These are phyloP conservation scores for Talaromyces sp. DNA, from an alignment of 2,329 filamentous ascomycete genomes.

Conservation along the genomic window DNA sequence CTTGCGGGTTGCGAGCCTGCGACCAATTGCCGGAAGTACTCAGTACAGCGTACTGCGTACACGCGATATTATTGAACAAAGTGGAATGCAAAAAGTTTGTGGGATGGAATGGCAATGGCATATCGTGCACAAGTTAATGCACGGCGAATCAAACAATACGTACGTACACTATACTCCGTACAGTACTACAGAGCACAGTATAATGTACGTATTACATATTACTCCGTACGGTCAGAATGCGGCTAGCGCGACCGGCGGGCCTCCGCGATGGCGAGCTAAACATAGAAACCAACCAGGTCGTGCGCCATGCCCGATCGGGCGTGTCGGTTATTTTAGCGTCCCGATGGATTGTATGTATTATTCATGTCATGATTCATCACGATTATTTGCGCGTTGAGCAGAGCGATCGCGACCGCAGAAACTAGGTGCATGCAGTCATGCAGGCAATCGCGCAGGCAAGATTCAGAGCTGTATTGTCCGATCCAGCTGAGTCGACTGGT, in stretches of 20 bases:
- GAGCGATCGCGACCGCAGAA: too few species aligned
- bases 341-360: not conserved
- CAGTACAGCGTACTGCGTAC: too few species aligned
- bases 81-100: too few species aligned
- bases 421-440: not conserved
- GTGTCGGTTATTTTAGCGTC: not conserved
- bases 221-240: not conserved
- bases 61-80: too few species aligned
- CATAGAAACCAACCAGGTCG: not conserved
- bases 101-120: too few species aligned
- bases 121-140: too few species aligned
- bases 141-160: not conserved
- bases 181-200: not conserved
- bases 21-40: too few species aligned
- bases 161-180: not conserved
- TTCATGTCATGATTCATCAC: not conserved
- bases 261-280: not conserved
- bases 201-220: not conserved
- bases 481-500: not conserved
- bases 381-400: not conserved
- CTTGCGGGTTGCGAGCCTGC: too few species aligned
- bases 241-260: not conserved
- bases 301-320: not conserved
- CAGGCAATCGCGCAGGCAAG: not conserved
- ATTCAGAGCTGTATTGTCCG: not conserved